Evolutionary conservation across 768 basidiomycete genomes (phyloP), one percentile per base, ranked within the genome.

Genomic region (Suillus discolor): DNA sequence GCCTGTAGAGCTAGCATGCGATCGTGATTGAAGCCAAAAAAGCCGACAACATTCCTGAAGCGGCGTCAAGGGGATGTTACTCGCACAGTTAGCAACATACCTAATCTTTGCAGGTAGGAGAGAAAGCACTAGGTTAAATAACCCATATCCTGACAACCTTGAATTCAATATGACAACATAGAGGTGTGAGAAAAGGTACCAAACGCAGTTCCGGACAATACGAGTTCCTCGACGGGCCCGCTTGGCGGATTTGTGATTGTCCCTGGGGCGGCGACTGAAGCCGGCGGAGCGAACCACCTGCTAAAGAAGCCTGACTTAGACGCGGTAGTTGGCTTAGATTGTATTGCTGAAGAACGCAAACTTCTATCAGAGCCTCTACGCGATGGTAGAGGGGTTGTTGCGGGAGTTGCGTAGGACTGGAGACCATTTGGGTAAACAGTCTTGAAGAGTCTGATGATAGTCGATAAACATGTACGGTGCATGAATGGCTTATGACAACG

Each of bases 71-170:
- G 54, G 23, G 28, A 62, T 13, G 31, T 39, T 38, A 8, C 28
- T 45, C 41, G 28, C 16, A 31, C 9, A 31, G 5, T 23, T 62
- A 31, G 23, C 16, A 12, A 73, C 85, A 62, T 67, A 91, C 90
- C 89, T 87, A 63, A 89, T 79, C 70, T 84, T 87, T 67, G 87
- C 87, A 20, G 92, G 93, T 16, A 94, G 77, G 20, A 94, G 75
- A 4, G 90, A 92, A 65, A 94, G 87, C 12, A 93, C 88, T 57
- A 94, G 83, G 72, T 93, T 93, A 78, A 94, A 94, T 31, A 94
- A 72, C 0, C 91, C 90, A 70, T 80, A 88, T 0, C 85, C 83
- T 39, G 57, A 38, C 57, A 65, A 8, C 28, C 39, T 16, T 23
- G 54, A 51, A 23, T 66, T 67, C 13, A 57, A 61, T 34, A 25